These are phyloP conservation scores for Caloboletus inedulis DNA, from an alignment of 1,284 basidiomycete species.

Conservation along the genomic window DNA sequence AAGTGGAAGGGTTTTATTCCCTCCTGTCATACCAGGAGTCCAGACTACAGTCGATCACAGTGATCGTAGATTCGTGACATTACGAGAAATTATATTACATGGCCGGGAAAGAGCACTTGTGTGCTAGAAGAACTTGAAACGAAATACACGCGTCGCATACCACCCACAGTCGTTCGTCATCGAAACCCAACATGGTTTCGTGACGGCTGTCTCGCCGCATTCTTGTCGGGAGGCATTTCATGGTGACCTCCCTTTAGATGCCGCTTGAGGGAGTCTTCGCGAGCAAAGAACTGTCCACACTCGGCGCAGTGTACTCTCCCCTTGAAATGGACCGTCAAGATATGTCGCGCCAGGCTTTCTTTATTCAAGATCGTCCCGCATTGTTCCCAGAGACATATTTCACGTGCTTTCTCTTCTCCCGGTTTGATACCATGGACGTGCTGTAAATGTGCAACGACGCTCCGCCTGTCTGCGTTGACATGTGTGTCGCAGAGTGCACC, in stretches of 20 bases:
- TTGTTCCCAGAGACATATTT: constrained; percentile 16
- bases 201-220: not conserved
- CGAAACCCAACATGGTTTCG: not conserved
- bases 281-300: constrained; percentile 22
- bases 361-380: constrained; percentile 20
- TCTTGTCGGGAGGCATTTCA: not conserved
- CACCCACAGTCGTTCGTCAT: not conserved
- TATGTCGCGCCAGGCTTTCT: constrained; percentile 26
- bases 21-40: too few species aligned
- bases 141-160: not conserved
- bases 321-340: constrained; percentile 22
- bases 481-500: not conserved
- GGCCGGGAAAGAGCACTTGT: not conserved
- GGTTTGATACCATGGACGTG: constrained; percentile 9
- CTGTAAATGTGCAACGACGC: constrained; percentile 20
- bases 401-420: constrained; percentile 21
- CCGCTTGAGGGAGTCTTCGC: constrained; percentile 28
- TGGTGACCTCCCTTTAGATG: constrained; percentile 19
- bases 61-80: not conserved
- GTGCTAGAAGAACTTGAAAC: not conserved
- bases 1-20: not conserved
- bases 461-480: constrained; percentile 17
- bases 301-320: constrained; percentile 6
- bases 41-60: not conserved
- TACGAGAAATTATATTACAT: too few species aligned